phyloP scores from a whole-genome alignment of 2,329 filamentous ascomycete species.

The Alternaria angustiovoidea region DNA sequence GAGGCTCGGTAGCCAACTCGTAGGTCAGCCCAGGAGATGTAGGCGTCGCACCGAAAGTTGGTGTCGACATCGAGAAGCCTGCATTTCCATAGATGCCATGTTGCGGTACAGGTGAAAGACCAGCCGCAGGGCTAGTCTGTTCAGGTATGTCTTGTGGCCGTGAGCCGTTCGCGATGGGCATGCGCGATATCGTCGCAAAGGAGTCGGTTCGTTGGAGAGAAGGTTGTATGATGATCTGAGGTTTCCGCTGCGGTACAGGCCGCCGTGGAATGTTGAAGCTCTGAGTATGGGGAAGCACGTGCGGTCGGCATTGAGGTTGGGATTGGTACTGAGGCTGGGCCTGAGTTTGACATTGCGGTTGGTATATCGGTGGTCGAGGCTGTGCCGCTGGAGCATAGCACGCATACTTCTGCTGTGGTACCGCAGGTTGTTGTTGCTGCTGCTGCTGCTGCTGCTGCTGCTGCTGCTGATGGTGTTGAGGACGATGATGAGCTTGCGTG shows the following conservation, averaged over 20 bases:
- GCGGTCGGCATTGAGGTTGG: constrained; percentile 25
- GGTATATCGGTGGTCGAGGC: constrained; percentile 7
- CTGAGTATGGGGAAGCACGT: constrained; percentile 28
- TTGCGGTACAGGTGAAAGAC: constrained; percentile 21
- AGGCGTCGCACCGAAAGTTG: constrained; percentile 34
- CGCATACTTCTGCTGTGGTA: constrained; percentile 37
- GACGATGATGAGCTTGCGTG: constrained; percentile 22
- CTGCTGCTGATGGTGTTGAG: constrained; percentile 20
- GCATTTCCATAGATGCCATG: constrained; percentile 33
- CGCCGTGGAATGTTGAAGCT: constrained; percentile 40
- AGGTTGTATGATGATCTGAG: constrained; percentile 40
- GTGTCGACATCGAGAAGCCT: constrained; percentile 40
- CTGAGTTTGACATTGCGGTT: constrained; percentile 17
- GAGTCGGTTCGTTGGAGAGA: constrained; percentile 43
- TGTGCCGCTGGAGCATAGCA: constrained; percentile 28
- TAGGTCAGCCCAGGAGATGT: constrained; percentile 28
- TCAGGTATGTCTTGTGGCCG: constrained; percentile 27
- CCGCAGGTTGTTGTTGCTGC: constrained; percentile 12
- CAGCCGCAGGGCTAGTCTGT: constrained; percentile 16
- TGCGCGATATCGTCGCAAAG: constrained; percentile 44
- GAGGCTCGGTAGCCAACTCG: constrained; percentile 18
- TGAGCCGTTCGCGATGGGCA: constrained; percentile 46
- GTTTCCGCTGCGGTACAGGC: constrained; percentile 35
- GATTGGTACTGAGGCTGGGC: constrained; percentile 18
- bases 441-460: not conserved